Conservation (phyloP, 2,329 filamentous ascomycete species). For the Aureobasidium uvarum region DNA sequence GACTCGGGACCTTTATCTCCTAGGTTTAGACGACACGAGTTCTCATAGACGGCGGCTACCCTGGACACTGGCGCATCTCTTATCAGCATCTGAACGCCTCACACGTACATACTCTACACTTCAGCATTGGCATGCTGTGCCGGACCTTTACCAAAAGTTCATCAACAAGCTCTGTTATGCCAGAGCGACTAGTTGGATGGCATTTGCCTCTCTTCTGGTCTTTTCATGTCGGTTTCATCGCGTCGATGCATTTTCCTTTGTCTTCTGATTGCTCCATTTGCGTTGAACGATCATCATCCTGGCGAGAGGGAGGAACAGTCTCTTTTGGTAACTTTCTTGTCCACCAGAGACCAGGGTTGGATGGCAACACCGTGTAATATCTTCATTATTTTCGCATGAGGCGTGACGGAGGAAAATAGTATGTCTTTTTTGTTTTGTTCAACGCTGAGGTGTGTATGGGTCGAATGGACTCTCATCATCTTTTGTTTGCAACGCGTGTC, state of each 20-base stretch:
- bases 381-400: slow-evolving; percentile 24
- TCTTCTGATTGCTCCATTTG: slow-evolving; percentile 9
- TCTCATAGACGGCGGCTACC: slow-evolving; percentile 16
- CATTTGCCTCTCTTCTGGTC: background rate
- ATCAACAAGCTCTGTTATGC: slow-evolving; percentile 9
- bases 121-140: slow-evolving; percentile 22
- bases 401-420: slow-evolving; percentile 17
- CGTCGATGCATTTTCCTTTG: slow-evolving; percentile 23
- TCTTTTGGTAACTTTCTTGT: slow-evolving; percentile 13
- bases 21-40: slow-evolving; percentile 9
- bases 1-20: background rate
- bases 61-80: slow-evolving; percentile 20
- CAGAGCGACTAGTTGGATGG: slow-evolving; percentile 1
- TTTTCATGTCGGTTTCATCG: slow-evolving; percentile 12
- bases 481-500: slow-evolving; percentile 1
- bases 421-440: slow-evolving; percentile 13
- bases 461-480: slow-evolving; percentile 7
- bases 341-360: slow-evolving; percentile 4
- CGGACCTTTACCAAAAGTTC: slow-evolving; percentile 3
- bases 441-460: background rate
- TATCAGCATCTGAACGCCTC: slow-evolving; percentile 8
- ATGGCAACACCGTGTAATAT: slow-evolving; percentile 23
- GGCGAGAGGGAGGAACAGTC: slow-evolving; percentile 24
- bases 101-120: slow-evolving; percentile 25
- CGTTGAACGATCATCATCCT: slow-evolving; percentile 22